Base-by-base conservation (phyloP, 768 basidiomycete genomes). In the Auriculariales sp. region DNA sequence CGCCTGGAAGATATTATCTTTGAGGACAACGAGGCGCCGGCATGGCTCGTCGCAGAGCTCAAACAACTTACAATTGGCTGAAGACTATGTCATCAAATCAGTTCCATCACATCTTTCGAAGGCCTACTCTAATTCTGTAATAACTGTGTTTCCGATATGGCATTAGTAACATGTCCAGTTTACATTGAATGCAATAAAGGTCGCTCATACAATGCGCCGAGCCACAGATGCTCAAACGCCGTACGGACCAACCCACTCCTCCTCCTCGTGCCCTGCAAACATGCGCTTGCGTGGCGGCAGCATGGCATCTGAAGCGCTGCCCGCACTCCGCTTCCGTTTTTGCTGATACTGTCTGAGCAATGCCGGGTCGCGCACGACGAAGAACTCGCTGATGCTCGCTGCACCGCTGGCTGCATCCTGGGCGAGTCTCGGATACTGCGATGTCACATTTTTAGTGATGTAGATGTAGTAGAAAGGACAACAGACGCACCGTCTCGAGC, bases 401-500 rank as follows among this genome's bases (percentile, higher is more conserved):
- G 39, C 14, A 44, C 39, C 2, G 22, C 22, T 19, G 39, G 12
- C 27, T 19, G 39, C 27, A 32, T 28, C 34, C 25, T 44, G 25
- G 33, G 49, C 17, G 4, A 30, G 19, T 7, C 25, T 19, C 17
- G 22, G 36, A 28, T 24, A 28, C 19, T 47, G n/a, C 29, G n/a
- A 47, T 47, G 28, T 11, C 19, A 19, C 10, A 47, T 9, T 28
- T 4, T 11, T 3, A 12, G 10, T 3, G 12, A 25, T 17, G 25
- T 45, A 3, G 45, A 50, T 15, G 15, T 12, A 33, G 30, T 22
- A 28, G 11, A 52, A 15, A 14, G 31, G 49, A 30, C 12, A 28
- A 47, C 25, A 33, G 17, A 54, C 57, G 49, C 48, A 59, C 58
- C 27, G 39, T 52, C 46, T 59, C 56, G 6, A 91, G 71, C 56